Evolutionary conservation across 2,329 filamentous ascomycete species (phyloP).

Genomic region (Capronia americana): DNA sequence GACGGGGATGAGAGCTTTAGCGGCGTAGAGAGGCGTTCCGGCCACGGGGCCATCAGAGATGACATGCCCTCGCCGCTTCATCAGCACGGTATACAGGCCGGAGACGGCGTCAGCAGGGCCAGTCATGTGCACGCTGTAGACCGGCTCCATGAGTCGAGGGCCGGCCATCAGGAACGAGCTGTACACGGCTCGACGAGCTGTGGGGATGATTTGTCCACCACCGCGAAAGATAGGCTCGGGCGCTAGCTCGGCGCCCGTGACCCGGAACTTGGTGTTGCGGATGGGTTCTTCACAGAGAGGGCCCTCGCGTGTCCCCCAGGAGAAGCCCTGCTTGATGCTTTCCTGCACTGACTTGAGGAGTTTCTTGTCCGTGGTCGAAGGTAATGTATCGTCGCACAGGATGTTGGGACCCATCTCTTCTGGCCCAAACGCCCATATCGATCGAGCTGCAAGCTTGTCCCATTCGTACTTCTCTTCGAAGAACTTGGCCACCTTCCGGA

Average conservation of each 20-base stretch:
- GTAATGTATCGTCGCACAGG: slow-evolving; percentile 92
- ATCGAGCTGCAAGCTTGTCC: slow-evolving; percentile 90
- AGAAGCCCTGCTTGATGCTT: slow-evolving; percentile 93
- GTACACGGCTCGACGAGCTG: slow-evolving; percentile 89
- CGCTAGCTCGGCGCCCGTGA: slow-evolving; percentile 87
- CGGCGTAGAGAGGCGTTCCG: slow-evolving; percentile 90
- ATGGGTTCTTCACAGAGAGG: slow-evolving; percentile 98
- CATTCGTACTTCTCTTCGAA: slow-evolving; percentile 98
- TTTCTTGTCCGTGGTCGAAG: slow-evolving; percentile 93
- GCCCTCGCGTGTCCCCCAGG: slow-evolving; percentile 93
- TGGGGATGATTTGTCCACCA: slow-evolving; percentile 96
- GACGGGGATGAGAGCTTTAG: slow-evolving; percentile 88
- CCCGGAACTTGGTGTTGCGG: slow-evolving; percentile 95
- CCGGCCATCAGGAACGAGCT: slow-evolving; percentile 97
- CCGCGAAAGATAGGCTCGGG: slow-evolving; percentile 92
- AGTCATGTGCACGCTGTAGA: slow-evolving; percentile 91
- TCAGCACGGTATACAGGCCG: slow-evolving; percentile 88
- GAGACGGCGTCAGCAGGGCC: slow-evolving; percentile 88
- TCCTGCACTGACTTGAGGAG: slow-evolving; percentile 85
- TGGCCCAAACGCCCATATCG: slow-evolving; percentile 98
- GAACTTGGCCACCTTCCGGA: slow-evolving; percentile 91
- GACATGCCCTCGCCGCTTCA: slow-evolving; percentile 87
- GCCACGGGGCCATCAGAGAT: slow-evolving; percentile 92
- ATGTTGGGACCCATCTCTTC: slow-evolving; percentile 96
- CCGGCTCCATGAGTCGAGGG: slow-evolving; percentile 93